Conservation (phyloP, 2,329 filamentous ascomycete species). For the Fusarium solani-melongenae region DNA sequence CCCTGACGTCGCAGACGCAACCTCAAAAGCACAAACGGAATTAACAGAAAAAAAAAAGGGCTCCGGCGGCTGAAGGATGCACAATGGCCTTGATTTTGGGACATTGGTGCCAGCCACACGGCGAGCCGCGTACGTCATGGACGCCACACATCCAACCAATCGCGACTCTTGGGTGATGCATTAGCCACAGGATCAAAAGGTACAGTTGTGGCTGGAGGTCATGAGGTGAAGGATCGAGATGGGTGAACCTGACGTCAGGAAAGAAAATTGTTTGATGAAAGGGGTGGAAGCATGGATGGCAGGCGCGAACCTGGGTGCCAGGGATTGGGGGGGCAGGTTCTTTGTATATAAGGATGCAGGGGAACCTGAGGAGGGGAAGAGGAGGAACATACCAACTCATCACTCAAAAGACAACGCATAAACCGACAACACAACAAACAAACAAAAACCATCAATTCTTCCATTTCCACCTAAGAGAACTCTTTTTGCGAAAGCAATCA, state of each 20-base stretch:
- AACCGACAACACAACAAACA: constrained; percentile 10
- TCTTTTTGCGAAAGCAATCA: not conserved
- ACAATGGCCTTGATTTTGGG: constrained; percentile 27
- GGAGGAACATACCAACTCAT: not conserved
- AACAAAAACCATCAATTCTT: not conserved
- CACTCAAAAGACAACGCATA: constrained; percentile 1
- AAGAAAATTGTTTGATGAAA: constrained; percentile 7
- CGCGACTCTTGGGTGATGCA: not conserved
- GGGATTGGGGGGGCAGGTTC: not conserved
- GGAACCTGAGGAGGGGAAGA: not conserved
- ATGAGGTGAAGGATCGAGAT: constrained; percentile 25
- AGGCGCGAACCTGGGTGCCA: constrained; percentile 11
- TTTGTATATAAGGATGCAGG: constrained; percentile 28
- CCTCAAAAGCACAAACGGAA: constrained; percentile 16
- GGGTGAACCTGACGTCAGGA: constrained; percentile 32
- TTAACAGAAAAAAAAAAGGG: not conserved
- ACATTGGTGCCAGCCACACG: constrained; percentile 21
- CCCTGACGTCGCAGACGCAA: constrained; percentile 30
- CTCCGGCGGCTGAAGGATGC: constrained; percentile 23
- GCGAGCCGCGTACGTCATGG: constrained; percentile 19
- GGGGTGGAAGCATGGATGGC: not conserved
- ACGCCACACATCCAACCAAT: constrained; percentile 6
- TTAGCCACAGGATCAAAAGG: constrained; percentile 22
- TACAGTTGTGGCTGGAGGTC: constrained; percentile 27
- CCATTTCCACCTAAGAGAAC: constrained; percentile 1